These are phyloP conservation scores for Favolaschia claudopus DNA, from an alignment of 768 basidiomycete species.

Conservation along the genomic window DNA sequence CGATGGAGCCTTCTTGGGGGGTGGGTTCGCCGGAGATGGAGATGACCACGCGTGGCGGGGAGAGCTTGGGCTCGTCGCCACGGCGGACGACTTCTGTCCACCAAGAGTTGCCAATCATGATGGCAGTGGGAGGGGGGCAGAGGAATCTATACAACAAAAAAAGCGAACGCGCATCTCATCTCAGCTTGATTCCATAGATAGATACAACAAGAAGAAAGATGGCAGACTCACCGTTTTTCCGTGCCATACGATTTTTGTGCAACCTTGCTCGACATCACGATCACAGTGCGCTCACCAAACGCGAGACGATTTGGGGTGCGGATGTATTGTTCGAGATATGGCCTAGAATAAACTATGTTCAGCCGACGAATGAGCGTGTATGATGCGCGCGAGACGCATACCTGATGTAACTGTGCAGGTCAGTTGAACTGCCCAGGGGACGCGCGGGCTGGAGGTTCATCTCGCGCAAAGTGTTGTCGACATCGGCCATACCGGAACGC, in stretches of 20 bases:
- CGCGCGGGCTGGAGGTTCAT: slow-evolving; percentile 70
- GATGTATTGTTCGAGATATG: slow-evolving; percentile 87
- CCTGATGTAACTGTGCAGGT: slow-evolving; percentile 85
- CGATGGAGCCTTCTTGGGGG: slow-evolving; percentile 84
- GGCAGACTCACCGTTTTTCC: slow-evolving; percentile 81
- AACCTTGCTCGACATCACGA: slow-evolving; percentile 97
- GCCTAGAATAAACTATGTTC: slow-evolving; percentile 49
- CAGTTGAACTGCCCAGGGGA: slow-evolving; percentile 68
- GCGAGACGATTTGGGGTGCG: slow-evolving; percentile 85
- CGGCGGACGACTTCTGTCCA: slow-evolving; percentile 84
- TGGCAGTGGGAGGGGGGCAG: slow-evolving; percentile 92
- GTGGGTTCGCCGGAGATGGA: slow-evolving; percentile 92
- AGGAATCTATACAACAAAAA: slow-evolving; percentile 81
- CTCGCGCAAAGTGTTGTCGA: slow-evolving; percentile 68
- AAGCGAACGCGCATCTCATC: slow-evolving; percentile 14
- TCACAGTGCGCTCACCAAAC: slow-evolving; percentile 91
- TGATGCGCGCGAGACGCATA: slow-evolving; percentile 38
- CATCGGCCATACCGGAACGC: slow-evolving; percentile 62
- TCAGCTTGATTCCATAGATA: slow-evolving; percentile 15
- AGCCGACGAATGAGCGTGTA: slow-evolving; percentile 18
- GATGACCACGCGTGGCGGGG: slow-evolving; percentile 83
- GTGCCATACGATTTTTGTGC: slow-evolving; percentile 98
- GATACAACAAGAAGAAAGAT: neutral
- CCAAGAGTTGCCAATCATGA: slow-evolving; percentile 95
- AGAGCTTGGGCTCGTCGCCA: slow-evolving; percentile 76